Conservation (phyloP, 768 basidiomycete species). For the Serendipita vermifera region DNA sequence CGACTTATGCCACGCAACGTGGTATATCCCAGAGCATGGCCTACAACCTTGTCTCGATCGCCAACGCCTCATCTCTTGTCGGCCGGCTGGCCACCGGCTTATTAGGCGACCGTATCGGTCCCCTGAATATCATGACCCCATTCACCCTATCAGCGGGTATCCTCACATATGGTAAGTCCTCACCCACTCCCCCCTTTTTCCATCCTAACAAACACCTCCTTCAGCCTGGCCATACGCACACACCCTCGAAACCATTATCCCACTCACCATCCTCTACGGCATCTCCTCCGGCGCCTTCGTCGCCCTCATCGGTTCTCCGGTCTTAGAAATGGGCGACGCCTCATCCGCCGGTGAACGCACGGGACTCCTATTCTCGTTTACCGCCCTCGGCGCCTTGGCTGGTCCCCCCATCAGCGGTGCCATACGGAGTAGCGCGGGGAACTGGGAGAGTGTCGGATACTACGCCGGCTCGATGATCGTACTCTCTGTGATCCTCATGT, state of each 20-base stretch:
- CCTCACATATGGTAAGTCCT: conserved; percentile 18
- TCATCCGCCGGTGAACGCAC: conserved; percentile 15
- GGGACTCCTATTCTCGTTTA: conserved; percentile 15
- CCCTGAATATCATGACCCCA: conserved; percentile 18
- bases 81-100: conserved; percentile 20
- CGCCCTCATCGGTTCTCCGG: conserved; percentile 12
- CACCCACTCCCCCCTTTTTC: not conserved
- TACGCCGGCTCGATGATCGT: conserved; percentile 14
- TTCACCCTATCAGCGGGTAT: conserved; percentile 18
- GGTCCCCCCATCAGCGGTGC: conserved; percentile 17
- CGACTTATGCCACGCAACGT: conserved; percentile 5
- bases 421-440: conserved; percentile 8
- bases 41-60: conserved; percentile 19
- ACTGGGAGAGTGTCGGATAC: conserved; percentile 12
- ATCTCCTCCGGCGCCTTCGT: conserved; percentile 14
- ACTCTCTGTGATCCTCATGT: not conserved
- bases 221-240: conserved; percentile 50
- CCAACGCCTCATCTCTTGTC: conserved; percentile 20
- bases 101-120: conserved; percentile 18
- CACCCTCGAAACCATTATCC: conserved; percentile 34
- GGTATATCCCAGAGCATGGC: conserved; percentile 6
- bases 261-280: conserved; percentile 45
- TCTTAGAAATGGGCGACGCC: conserved; percentile 9
- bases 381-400: conserved; percentile 13
- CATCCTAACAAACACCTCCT: not conserved